Evolutionary conservation across 2,329 filamentous ascomycete genomes (phyloP), one percentile per base, ranked within the genome.

Genomic region (Drechslerella stenobrocha): DNA sequence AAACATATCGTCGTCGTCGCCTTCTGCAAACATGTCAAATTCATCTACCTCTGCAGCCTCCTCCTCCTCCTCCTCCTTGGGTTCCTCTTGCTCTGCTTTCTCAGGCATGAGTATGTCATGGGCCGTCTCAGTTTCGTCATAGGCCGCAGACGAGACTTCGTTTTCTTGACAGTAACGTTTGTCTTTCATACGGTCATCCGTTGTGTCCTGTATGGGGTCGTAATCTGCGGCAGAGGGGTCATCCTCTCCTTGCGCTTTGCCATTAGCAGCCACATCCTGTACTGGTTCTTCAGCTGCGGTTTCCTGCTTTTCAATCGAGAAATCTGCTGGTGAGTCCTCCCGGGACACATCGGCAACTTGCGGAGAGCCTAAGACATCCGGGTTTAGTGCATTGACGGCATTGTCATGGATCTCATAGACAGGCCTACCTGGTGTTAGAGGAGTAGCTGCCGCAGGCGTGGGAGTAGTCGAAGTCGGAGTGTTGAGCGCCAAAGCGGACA

Each of bases 201-300:
- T 81, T 88, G 92, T 93, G 74, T 96, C 91, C 71, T 86, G 81
- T 1, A 86, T 93, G 0, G 91, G 91, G 74, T 96, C 89, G 75
- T 96, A 96, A 76, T 96, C 89, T 64, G 90, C 90, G 45, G 91
- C 91, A n/a, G 90, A 96, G 3, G 89, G 88, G 4, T 87, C 89
- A 73, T 93, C 87, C 53, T 82, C 82, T 45, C 84, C 82, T 70
- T 77, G 72, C 70, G 76, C 71, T 59, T 74, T 71, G 69, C 61
- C 70, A 72, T 74, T 70, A 69, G 75, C 71, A 20, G 74, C 73
- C 23, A 63, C 11, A 5, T 30, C 28, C 28, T 5, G 11, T 30
- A 30, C 73, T 67, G 44, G 72, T 69, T 22, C 67, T 23, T 58
- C 15, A 18, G 37, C 8, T 7, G 53, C 24, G 26, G 18, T 44